These are phyloP conservation scores for Lablab purpureus DNA, from an alignment of 306 rosid species.

Conservation along the genomic window DNA sequence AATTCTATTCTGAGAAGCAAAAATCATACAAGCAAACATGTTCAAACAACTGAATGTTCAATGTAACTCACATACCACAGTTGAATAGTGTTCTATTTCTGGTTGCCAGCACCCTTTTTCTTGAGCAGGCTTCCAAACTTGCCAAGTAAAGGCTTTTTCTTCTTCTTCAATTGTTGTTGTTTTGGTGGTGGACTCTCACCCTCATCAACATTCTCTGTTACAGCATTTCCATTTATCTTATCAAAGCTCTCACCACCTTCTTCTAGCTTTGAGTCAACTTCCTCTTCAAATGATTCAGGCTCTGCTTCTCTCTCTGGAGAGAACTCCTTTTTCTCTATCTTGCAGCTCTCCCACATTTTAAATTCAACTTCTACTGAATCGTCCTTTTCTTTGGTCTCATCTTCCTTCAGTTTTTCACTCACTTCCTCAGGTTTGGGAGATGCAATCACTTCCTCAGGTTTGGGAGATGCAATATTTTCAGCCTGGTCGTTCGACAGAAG, in stretches of 20 bases:
- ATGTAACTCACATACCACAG: slow-evolving; percentile 48
- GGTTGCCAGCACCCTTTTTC: slow-evolving; percentile 80
- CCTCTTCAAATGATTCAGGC: slow-evolving; percentile 77
- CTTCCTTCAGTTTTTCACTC: slow-evolving; percentile 66
- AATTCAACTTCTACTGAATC: slow-evolving; percentile 67
- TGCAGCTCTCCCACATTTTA: slow-evolving; percentile 97
- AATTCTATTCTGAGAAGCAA: slow-evolving; percentile 59
- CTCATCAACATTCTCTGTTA: slow-evolving; percentile 60
- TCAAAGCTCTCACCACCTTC: slow-evolving; percentile 67
- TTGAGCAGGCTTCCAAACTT: slow-evolving; percentile 94
- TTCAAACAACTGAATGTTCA: slow-evolving; percentile 61
- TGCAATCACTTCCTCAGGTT: slow-evolving; percentile 43
- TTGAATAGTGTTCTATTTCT: slow-evolving; percentile 62
- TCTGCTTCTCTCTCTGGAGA: slow-evolving; percentile 85
- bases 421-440: slow-evolving; percentile 45
- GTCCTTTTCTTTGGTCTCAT: slow-evolving; percentile 63
- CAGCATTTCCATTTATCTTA: slow-evolving; percentile 68
- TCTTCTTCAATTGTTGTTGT: slow-evolving; percentile 80
- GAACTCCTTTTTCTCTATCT: slow-evolving; percentile 95
- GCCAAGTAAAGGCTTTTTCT: slow-evolving; percentile 87
- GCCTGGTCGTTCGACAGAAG: slow-evolving; percentile 48
- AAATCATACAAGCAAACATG: slow-evolving; percentile 64
- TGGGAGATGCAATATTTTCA: slow-evolving; percentile 51
- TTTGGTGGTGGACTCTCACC: slow-evolving; percentile 64
- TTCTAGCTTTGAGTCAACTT: slow-evolving; percentile 70